A percentile compares a stretch with the other conserved stretches of the same genome.
Evolutionary conservation across 441 rosid genomes (phyloP).

Genomic region (Daphne laureola): DNA sequence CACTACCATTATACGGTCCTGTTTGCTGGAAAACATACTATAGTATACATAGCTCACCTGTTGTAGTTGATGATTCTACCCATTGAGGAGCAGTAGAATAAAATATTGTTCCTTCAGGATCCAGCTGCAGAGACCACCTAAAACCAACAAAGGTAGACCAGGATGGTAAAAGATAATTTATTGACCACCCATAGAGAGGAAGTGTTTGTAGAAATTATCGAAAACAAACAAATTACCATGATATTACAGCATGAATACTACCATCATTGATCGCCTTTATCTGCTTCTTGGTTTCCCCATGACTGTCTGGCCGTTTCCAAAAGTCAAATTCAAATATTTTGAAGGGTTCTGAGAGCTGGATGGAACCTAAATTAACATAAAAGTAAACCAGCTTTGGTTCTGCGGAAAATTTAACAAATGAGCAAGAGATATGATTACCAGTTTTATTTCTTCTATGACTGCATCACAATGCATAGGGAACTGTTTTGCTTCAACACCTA

Average conservation of each 20-base stretch:
- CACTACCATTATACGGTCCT: neutral
- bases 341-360: conserved; percentile 93
- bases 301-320: conserved; percentile 84
- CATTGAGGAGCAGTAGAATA: conserved; percentile 90
- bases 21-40: conserved; percentile 2
- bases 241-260: conserved; percentile 68
- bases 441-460: conserved; percentile 53
- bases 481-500: conserved; percentile 53
- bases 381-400: conserved; percentile 22
- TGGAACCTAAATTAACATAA: conserved; percentile 37
- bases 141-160: conserved; percentile 12
- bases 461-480: conserved; percentile 85
- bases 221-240: conserved; percentile 49
- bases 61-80: conserved; percentile 39
- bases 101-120: conserved; percentile 69
- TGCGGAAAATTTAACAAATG: conserved; percentile 8
- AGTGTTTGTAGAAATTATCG: conserved; percentile 5
- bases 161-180: conserved; percentile 9
- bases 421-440: conserved; percentile 39
- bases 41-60: conserved; percentile 23
- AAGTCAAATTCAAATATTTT: conserved; percentile 88
- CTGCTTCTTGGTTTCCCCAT: conserved; percentile 43
- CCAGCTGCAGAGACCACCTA: conserved; percentile 98
- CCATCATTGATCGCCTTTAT: conserved; percentile 56
- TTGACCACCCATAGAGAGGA: conserved; percentile 1